phyloP scores from a whole-genome alignment of 495 filamentous ascomycete genomes.

The Lindgomyces ingoldianus region DNA sequence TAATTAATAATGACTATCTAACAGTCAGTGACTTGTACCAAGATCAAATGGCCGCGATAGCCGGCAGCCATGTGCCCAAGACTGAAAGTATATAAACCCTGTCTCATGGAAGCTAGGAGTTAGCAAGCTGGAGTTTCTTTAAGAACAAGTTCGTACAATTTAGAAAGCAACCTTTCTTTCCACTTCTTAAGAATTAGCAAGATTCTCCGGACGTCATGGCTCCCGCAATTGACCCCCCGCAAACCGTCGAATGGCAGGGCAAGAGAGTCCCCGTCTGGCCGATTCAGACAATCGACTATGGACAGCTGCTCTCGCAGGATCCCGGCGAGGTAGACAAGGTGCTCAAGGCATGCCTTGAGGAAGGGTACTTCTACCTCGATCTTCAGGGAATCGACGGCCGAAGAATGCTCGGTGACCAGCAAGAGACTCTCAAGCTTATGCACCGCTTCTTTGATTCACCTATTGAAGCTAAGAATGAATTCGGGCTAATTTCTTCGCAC shows the following conservation, averaged over 20 bases:
- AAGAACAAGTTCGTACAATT: conserved; percentile 5
- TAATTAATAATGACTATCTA: conserved; percentile 13
- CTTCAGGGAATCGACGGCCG: conserved; percentile 52
- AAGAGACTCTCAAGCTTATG: conserved; percentile 55
- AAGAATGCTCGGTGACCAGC: conserved; percentile 51
- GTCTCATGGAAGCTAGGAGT: conserved; percentile 1
- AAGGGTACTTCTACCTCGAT: conserved; percentile 61
- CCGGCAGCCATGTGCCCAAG: not conserved
- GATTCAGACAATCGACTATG: conserved; percentile 53
- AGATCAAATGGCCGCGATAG: conserved; percentile 2
- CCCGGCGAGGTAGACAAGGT: conserved; percentile 54
- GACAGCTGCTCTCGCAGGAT: conserved; percentile 47
- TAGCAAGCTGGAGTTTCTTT: conserved; percentile 12
- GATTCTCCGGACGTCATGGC: conserved; percentile 45
- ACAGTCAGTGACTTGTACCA: conserved; percentile 7
- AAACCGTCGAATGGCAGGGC: conserved; percentile 54
- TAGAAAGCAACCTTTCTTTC: not conserved
- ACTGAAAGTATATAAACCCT: conserved; percentile 21
- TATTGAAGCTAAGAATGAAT: conserved; percentile 51
- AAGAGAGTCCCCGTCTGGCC: conserved; percentile 55
- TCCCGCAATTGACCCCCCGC: conserved; percentile 45
- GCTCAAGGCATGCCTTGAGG: conserved; percentile 50
- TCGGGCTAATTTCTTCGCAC: conserved; percentile 26
- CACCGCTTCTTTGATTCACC: conserved; percentile 54
- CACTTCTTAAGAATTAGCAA: conserved; percentile 11